A percentile compares a stretch with the other conserved stretches of the same genome.
Evolutionary conservation across 2,329 filamentous ascomycete species (phyloP).

Genomic region (Colletotrichum lentis): DNA sequence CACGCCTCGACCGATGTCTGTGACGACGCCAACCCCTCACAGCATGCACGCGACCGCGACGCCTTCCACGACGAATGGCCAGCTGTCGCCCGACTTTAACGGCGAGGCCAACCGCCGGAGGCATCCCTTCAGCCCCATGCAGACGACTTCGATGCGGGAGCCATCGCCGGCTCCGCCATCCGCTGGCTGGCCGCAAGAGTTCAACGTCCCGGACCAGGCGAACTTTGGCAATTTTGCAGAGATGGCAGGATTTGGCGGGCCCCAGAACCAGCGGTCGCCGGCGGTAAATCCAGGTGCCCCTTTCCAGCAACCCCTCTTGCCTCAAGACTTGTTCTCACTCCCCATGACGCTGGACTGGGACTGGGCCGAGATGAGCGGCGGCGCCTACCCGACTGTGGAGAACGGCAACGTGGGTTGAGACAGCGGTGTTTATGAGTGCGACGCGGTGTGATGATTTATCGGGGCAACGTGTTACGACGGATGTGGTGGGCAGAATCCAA

Average conservation of each 20-base stretch:
- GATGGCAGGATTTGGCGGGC: conserved; percentile 54
- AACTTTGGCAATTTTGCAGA: conserved; percentile 58
- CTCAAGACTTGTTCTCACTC: conserved; percentile 93
- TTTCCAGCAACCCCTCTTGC: conserved; percentile 87
- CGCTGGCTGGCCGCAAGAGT: conserved; percentile 59
- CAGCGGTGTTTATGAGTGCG: background rate
- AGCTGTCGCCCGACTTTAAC: conserved; percentile 39
- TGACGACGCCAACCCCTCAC: conserved; percentile 45
- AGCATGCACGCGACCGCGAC: conserved; percentile 14
- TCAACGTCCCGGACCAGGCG: conserved; percentile 45
- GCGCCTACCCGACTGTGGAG: conserved; percentile 69
- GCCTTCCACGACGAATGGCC: conserved; percentile 26
- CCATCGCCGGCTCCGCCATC: conserved; percentile 56
- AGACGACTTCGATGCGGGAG: conserved; percentile 48
- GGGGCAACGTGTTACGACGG: background rate
- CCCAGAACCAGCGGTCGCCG: conserved; percentile 49
- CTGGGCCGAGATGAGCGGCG: conserved; percentile 74
- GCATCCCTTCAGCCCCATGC: conserved; percentile 49
- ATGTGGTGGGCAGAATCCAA: background rate
- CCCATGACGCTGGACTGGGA: conserved; percentile 96
- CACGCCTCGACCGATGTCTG: conserved; percentile 45
- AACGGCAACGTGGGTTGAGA: conserved; percentile 61
- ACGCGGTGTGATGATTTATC: background rate
- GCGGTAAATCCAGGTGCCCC: conserved; percentile 43
- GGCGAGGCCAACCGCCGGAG: conserved; percentile 36